These are phyloP conservation scores for Colletotrichum shisoi DNA, from an alignment of 2,329 filamentous ascomycete species.

Conservation along the genomic window DNA sequence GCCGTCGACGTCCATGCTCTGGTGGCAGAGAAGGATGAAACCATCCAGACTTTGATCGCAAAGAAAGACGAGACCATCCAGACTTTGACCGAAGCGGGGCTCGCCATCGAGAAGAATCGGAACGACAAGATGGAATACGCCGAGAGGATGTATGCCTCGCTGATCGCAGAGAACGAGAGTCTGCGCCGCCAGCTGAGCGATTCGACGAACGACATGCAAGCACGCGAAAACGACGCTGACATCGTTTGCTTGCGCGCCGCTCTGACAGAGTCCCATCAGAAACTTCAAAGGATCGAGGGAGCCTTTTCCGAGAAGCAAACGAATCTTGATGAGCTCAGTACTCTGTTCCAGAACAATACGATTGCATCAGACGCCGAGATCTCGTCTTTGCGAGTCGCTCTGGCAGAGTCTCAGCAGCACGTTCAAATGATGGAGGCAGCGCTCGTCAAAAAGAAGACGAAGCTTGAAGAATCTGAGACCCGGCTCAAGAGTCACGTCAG, in stretches of 20 bases:
- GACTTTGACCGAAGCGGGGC: not conserved
- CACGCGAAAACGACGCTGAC: too few relatives aligned
- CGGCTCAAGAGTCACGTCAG: not conserved
- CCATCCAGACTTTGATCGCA: not conserved
- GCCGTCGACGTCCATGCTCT: not conserved
- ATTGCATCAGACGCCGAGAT: not conserved
- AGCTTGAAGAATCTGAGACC: not conserved
- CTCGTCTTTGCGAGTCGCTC: not conserved
- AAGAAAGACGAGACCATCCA: not conserved
- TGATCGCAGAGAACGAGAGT: not conserved
- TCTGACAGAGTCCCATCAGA: not conserved
- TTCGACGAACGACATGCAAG: not conserved
- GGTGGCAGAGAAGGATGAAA: not conserved
- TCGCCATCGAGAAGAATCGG: not conserved
- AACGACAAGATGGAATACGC: not conserved
- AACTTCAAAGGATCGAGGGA: not conserved
- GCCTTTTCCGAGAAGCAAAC: not conserved
- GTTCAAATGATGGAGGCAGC: not conserved
- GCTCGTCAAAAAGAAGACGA: not conserved
- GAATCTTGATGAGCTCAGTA: not conserved
- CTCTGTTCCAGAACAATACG: not conserved
- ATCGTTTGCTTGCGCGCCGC: not conserved
- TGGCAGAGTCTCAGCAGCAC: not conserved
- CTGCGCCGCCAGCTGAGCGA: not conserved
- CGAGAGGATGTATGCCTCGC: not conserved